These are phyloP conservation scores for Metschnikowia corniflorae DNA, from an alignment of 805 yeast species.

Conservation along the genomic window DNA sequence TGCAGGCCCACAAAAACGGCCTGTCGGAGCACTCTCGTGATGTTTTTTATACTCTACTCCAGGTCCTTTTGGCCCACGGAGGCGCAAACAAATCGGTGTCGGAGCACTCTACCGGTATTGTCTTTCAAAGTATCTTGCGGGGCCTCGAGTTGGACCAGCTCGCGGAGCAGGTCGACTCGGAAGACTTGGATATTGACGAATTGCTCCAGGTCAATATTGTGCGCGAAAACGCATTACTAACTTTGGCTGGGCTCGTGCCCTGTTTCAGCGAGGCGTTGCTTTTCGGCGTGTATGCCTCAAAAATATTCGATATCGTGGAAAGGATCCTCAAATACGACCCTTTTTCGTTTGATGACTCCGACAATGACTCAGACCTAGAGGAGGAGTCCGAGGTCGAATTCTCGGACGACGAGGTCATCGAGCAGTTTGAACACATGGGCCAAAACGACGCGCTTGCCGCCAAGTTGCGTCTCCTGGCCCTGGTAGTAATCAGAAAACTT, in stretches of 20 bases:
- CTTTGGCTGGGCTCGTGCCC: constrained; percentile 33
- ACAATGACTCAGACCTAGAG: constrained; percentile 30
- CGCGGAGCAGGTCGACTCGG: constrained; percentile 15
- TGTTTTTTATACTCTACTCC: constrained; percentile 9
- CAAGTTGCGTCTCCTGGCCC: constrained; percentile 57
- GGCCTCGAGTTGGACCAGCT: constrained; percentile 6
- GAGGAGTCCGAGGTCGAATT: constrained; percentile 22
- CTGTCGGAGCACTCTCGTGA: background rate
- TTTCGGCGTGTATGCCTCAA: constrained; percentile 7
- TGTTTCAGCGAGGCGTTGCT: constrained; percentile 13
- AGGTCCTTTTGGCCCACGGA: constrained; percentile 11
- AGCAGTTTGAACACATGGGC: constrained; percentile 36
- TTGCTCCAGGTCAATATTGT: constrained; percentile 42
- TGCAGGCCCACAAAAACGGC: background rate
- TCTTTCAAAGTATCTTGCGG: constrained; percentile 6
- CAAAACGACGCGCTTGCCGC: constrained; percentile 49
- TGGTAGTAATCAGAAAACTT: constrained; percentile 38
- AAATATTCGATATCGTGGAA: constrained; percentile 18
- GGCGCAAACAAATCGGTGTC: constrained; percentile 6
- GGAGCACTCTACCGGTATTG: constrained; percentile 1
- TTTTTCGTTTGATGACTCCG: constrained; percentile 22
- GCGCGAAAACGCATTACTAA: constrained; percentile 49
- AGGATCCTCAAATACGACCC: constrained; percentile 33
- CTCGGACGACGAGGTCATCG: constrained; percentile 40
- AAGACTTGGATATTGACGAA: constrained; percentile 43